phyloP scores from a whole-genome alignment of 2,329 filamentous ascomycete genomes.

The Chaetothyriales sp. region DNA sequence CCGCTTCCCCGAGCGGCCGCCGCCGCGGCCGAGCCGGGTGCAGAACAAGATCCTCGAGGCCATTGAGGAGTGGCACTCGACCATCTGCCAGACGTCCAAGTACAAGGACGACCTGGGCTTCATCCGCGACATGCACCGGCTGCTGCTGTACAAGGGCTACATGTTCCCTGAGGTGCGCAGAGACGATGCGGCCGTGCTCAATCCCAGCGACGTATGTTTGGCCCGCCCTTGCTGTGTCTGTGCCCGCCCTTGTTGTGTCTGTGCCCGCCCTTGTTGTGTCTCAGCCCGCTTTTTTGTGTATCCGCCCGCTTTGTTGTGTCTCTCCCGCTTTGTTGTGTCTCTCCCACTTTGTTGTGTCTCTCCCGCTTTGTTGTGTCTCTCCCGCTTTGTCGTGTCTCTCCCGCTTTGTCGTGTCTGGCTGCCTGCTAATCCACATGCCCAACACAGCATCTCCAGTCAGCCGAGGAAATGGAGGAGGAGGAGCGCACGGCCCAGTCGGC shows the following conservation, averaged over 20 bases:
- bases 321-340: neutral
- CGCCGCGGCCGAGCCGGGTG: conserved; percentile 70
- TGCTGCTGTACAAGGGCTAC: conserved; percentile 94
- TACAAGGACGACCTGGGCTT: conserved; percentile 96
- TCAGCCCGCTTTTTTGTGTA: neutral
- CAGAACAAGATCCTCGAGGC: conserved; percentile 87
- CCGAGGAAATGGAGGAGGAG: conserved; percentile 97
- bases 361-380: neutral
- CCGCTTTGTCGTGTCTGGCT: neutral
- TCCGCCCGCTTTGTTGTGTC: too few relatives aligned
- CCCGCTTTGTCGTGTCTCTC: neutral
- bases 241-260: neutral
- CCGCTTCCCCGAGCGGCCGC: conserved; percentile 85
- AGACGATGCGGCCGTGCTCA: conserved; percentile 91
- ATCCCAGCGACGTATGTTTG: conserved; percentile 77
- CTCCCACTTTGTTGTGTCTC: too few relatives aligned
- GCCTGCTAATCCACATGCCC: neutral
- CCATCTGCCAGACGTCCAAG: conserved; percentile 93
- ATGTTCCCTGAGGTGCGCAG: conserved; percentile 81
- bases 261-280: neutral
- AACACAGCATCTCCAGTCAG: conserved; percentile 74
- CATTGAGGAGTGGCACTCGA: conserved; percentile 96
- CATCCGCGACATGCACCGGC: conserved; percentile 91
- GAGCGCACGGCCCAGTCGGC: conserved; percentile 88
- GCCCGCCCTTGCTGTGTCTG: neutral